Conservation (phyloP, 768 basidiomycete genomes). For the Naganishia vaughanmartiniae region DNA sequence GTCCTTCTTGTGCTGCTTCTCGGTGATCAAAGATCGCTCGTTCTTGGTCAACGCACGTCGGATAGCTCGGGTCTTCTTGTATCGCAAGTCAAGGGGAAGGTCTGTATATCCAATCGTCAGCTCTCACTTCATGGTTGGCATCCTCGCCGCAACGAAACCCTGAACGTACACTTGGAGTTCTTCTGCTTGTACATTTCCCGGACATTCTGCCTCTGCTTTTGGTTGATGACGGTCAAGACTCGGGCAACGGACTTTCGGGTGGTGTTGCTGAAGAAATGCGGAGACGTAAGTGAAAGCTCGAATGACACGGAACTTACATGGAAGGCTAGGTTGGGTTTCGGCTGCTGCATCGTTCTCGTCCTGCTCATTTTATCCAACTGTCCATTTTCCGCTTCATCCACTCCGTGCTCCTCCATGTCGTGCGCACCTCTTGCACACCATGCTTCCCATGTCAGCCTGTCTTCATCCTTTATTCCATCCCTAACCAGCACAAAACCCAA, state of each 20-base stretch:
- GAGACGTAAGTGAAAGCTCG: constrained; percentile 6
- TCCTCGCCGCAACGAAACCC: background rate
- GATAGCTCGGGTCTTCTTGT: constrained; percentile 98
- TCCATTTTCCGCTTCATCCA: background rate
- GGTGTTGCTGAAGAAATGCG: constrained; percentile 62
- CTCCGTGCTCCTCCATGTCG: background rate
- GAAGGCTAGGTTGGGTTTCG: constrained; percentile 4
- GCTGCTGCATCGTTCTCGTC: background rate
- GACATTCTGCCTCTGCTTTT: constrained; percentile 93
- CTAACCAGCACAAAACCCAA: background rate
- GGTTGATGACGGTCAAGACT: constrained; percentile 96
- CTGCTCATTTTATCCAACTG: background rate
- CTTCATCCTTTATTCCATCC: background rate
- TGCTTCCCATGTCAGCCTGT: background rate
- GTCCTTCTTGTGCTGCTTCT: constrained; percentile 91
- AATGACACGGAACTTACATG: background rate
- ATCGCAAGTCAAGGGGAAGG: constrained; percentile 92
- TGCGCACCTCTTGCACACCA: background rate
- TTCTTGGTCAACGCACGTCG: constrained; percentile 89
- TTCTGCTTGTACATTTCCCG: constrained; percentile 97
- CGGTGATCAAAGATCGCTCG: constrained; percentile 79
- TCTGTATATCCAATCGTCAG: constrained; percentile 46
- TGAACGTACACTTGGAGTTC: constrained; percentile 60
- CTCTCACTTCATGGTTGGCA: background rate
- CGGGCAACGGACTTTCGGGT: constrained; percentile 99